Evolutionary conservation across 192 early-diverging fungal species (phyloP).

Genomic region (Paraglomus brasilianum): DNA sequence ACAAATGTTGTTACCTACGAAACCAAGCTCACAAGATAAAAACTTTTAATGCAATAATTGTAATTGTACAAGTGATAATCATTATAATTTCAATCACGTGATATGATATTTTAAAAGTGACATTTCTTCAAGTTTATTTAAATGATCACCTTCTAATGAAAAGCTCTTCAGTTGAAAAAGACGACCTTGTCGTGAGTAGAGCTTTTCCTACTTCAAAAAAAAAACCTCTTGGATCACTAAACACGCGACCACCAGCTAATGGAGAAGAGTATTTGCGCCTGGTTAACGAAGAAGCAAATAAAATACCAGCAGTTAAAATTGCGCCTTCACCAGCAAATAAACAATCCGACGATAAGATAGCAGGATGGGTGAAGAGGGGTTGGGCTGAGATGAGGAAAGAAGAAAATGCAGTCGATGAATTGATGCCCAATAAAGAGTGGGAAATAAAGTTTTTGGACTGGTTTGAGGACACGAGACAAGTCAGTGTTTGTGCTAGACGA

Average conservation of each 20-base stretch:
- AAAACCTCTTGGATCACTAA: no score
- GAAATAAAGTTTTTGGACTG: conserved; percentile 11
- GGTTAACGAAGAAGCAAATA: conserved; percentile 20
- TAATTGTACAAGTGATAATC: no score
- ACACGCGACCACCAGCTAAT: neutral
- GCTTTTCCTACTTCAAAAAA: no score
- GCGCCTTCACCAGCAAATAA: neutral
- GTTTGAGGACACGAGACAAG: conserved; percentile 18
- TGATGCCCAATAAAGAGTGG: conserved; percentile 16
- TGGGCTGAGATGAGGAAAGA: conserved; percentile 7
- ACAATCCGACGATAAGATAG: neutral
- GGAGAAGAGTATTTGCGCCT: conserved; percentile 31
- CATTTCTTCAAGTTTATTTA: no score
- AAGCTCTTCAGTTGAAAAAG: no score
- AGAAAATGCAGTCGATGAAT: neutral
- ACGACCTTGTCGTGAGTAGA: no score
- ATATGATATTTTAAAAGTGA: no score
- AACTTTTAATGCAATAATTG: no score
- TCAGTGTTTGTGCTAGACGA: neutral
- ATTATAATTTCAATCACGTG: no score
- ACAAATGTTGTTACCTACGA: no score
- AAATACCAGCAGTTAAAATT: conserved; percentile 9
- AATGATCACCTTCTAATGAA: no score
- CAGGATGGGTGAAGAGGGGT: conserved; percentile 28
- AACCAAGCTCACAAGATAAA: no score